phyloP scores from a whole-genome alignment of 83 land plant genomes.

The Diphasiastrum complanatum region DNA sequence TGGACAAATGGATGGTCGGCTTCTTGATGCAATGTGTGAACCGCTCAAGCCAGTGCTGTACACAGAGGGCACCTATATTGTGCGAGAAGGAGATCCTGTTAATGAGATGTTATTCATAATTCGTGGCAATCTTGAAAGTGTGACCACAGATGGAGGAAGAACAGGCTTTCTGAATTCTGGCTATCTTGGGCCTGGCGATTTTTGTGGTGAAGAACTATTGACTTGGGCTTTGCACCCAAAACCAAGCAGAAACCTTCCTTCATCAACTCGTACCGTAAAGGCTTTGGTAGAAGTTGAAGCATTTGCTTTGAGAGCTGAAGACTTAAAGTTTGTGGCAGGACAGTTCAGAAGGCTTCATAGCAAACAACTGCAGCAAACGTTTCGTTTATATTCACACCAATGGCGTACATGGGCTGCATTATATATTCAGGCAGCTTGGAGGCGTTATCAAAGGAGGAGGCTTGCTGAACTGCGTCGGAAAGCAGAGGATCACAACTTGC shows the following conservation, averaged over 20 bases:
- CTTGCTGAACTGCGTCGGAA: constrained; percentile 21
- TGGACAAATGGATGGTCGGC: constrained; percentile 29
- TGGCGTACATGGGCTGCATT: constrained; percentile 31
- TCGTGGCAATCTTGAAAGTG: constrained; percentile 22
- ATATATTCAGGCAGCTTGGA: constrained; percentile 29
- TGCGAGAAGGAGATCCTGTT: constrained; percentile 26
- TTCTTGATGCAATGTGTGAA: constrained; percentile 33
- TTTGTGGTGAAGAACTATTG: constrained; percentile 26
- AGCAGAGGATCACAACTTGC: constrained; percentile 12
- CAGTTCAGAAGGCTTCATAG: constrained; percentile 32
- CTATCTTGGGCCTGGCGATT: constrained; percentile 12
- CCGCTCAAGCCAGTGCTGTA: constrained; percentile 20
- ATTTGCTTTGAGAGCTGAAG: constrained; percentile 21
- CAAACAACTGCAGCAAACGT: constrained; percentile 30
- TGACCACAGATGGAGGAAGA: constrained; percentile 27
- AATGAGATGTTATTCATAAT: constrained; percentile 28
- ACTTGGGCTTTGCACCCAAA: constrained; percentile 26
- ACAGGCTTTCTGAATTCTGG: constrained; percentile 22
- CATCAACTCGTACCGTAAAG: constrained; percentile 25
- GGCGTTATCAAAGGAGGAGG: constrained; percentile 18
- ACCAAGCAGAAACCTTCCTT: constrained; percentile 18
- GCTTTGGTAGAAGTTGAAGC: constrained; percentile 29
- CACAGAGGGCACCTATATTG: constrained; percentile 22
- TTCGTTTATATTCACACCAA: constrained; percentile 31
- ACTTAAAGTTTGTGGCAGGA: constrained; percentile 26